Evolutionary conservation across 1,139 yeast species (phyloP).

Genomic region (Pichia sp.): DNA sequence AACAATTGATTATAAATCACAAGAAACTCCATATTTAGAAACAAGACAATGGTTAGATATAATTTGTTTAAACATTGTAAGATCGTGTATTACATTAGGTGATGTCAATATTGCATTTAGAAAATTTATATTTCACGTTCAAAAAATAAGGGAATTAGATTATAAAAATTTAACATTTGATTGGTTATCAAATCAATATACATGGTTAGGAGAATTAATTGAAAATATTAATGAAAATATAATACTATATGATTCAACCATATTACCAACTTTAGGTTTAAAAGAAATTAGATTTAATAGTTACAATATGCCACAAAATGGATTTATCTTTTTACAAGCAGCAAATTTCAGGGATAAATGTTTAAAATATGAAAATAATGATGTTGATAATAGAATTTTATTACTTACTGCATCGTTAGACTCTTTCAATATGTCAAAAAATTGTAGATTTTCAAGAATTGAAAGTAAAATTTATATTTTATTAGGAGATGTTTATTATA

Average conservation of each 20-base stretch:
- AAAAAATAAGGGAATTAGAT: slow-evolving; percentile 12
- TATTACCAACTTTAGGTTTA: slow-evolving; percentile 25
- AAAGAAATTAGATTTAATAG: slow-evolving; percentile 6
- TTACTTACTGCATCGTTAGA: slow-evolving; percentile 34
- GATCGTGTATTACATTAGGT: slow-evolving; percentile 56
- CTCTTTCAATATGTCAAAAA: slow-evolving; percentile 31
- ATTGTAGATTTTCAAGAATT: slow-evolving; percentile 30
- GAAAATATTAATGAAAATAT: slow-evolving; percentile 39
- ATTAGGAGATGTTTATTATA: slow-evolving; percentile 42
- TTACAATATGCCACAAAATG: slow-evolving; percentile 39
- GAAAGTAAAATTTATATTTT: slow-evolving; percentile 41
- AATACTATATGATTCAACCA: slow-evolving; percentile 31
- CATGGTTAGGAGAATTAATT: slow-evolving; percentile 56
- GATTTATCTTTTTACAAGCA: slow-evolving; percentile 40
- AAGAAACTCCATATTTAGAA: slow-evolving; percentile 33
- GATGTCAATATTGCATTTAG: slow-evolving; percentile 54
- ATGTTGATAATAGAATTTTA: slow-evolving; percentile 27
- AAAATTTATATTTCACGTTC: slow-evolving; percentile 57
- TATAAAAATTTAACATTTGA: slow-evolving; percentile 6
- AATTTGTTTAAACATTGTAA: slow-evolving; percentile 55
- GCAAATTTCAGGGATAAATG: slow-evolving; percentile 27
- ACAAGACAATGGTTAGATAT: slow-evolving; percentile 50
- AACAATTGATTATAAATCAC: slow-evolving; percentile 1
- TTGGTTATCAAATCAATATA: slow-evolving; percentile 43
- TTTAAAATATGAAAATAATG: too few relatives aligned